Percentiles rank a stretch among this genome's conserved stretches.
phyloP scores from a whole-genome alignment of 106 monocot species.

The Dioscorea zingiberensis region DNA sequence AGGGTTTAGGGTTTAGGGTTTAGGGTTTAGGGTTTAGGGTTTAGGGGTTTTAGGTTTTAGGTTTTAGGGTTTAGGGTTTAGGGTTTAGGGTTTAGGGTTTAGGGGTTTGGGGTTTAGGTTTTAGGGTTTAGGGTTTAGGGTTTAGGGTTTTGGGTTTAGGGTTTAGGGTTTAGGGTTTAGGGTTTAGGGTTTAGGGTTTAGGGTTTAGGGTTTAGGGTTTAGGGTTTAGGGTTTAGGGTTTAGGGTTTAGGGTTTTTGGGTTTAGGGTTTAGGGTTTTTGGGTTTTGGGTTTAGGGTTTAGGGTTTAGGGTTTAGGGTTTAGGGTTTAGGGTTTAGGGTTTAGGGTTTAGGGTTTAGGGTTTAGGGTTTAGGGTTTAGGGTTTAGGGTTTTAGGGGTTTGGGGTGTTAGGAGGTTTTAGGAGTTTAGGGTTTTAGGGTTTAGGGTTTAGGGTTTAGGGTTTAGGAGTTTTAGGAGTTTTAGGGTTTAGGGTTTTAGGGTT shows the following conservation, averaged over 20 bases:
- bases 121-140: slow-evolving; percentile 12
- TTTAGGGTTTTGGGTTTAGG: neutral
- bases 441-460: no score
- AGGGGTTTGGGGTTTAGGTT: neutral
- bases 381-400: slow-evolving; percentile 1
- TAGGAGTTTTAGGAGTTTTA: no score
- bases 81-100: slow-evolving; percentile 16
- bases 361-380: slow-evolving; percentile 9
- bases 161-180: no score
- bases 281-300: neutral
- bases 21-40: slow-evolving; percentile 1
- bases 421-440: no score
- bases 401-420: no score
- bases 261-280: slow-evolving; percentile 5
- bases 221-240: slow-evolving; percentile 5
- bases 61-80: slow-evolving; percentile 6
- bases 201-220: neutral
- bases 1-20: slow-evolving; percentile 10
- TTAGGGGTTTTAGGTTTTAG: neutral
- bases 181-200: neutral
- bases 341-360: slow-evolving; percentile 17
- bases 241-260: slow-evolving; percentile 9
- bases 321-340: slow-evolving; percentile 15
- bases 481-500: no score
- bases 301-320: slow-evolving; percentile 9